Evolutionary conservation across 441 rosid genomes (phyloP).

Genomic region (Adansonia gregorii): DNA sequence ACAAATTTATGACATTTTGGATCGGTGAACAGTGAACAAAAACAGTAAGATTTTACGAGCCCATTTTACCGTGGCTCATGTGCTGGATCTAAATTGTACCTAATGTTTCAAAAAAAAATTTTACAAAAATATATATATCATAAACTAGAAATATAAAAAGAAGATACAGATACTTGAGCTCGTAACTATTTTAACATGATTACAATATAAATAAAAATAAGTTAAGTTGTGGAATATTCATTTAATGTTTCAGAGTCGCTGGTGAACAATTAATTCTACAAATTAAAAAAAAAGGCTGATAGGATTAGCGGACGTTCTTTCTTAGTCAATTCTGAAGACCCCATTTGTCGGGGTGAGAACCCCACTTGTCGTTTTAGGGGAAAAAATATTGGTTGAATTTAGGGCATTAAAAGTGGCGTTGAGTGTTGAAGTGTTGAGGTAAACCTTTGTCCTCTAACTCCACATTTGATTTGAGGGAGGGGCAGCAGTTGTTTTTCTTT

Average conservation of each 20-base stretch:
- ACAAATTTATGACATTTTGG: neutral
- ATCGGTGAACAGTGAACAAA: neutral
- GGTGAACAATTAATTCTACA: neutral
- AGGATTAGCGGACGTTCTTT: neutral
- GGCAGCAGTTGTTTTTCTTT: too few species aligned
- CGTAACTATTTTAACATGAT: too few species aligned
- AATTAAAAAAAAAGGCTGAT: neutral
- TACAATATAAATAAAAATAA: too few species aligned
- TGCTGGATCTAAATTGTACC: neutral
- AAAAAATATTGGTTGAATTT: neutral
- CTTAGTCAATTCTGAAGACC: constrained; percentile 19
- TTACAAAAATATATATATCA: too few species aligned
- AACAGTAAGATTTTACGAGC: neutral
- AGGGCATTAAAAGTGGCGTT: constrained; percentile 24
- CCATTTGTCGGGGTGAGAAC: neutral
- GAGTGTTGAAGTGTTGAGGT: neutral
- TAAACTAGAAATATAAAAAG: too few species aligned
- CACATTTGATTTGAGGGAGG: too few species aligned
- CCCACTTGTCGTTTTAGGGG: constrained; percentile 12
- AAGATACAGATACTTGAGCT: too few species aligned
- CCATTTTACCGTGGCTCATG: neutral
- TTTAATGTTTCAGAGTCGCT: neutral
- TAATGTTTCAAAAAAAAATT: too few species aligned
- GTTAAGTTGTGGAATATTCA: too few species aligned
- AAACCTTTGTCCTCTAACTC: too few species aligned